phyloP scores from a whole-genome alignment of 148 eudicot species.

The Talinum fruticosum region DNA sequence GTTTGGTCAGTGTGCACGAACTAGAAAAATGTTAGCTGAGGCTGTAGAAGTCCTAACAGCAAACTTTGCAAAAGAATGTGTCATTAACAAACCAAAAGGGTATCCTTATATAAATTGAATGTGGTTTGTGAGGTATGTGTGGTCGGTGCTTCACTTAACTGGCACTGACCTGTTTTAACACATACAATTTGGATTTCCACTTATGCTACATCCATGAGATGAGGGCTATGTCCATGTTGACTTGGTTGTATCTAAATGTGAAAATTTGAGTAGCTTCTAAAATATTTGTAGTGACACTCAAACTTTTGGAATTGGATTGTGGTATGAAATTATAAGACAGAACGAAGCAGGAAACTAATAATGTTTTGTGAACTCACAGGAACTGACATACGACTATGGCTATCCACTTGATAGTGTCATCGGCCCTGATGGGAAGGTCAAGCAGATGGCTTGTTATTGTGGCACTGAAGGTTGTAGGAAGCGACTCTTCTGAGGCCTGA shows the following conservation, averaged over 20 bases:
- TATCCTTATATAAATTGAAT: no score
- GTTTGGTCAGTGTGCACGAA: no score
- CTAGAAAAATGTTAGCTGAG: no score
- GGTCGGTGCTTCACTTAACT: no score
- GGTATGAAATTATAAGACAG: not conserved
- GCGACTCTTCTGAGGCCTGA: conserved; percentile 19
- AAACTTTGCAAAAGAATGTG: no score
- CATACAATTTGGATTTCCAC: not conserved
- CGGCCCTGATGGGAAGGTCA: conserved; percentile 46
- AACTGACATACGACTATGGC: conserved; percentile 48
- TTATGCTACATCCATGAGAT: not conserved
- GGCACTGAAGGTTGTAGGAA: conserved; percentile 48
- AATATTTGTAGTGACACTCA: no score
- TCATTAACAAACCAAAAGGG: no score
- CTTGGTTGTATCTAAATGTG: not conserved
- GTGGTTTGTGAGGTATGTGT: no score
- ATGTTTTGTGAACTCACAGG: conserved; percentile 26
- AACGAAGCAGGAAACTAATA: not conserved
- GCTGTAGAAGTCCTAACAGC: no score
- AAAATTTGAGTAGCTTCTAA: not conserved
- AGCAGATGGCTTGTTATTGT: conserved; percentile 42
- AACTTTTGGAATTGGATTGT: not conserved
- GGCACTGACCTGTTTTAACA: not conserved
- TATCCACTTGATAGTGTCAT: conserved; percentile 41
- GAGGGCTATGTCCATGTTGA: not conserved